These are phyloP conservation scores for Karstenula rhodostoma DNA, from an alignment of 2,329 filamentous ascomycete genomes.

Conservation along the genomic window DNA sequence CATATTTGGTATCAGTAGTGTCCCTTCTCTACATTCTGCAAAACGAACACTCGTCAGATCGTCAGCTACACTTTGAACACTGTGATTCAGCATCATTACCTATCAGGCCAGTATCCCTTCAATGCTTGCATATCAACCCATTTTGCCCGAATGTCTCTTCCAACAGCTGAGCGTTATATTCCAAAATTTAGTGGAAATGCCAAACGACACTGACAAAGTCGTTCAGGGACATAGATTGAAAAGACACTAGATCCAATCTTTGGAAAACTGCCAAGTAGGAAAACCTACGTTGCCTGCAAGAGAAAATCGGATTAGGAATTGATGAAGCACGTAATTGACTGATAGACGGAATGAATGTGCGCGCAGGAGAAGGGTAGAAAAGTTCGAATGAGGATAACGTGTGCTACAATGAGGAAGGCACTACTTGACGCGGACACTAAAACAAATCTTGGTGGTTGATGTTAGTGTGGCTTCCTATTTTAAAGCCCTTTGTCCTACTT, in stretches of 20 bases:
- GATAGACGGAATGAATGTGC: too few relatives aligned
- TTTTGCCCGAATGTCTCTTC: not conserved
- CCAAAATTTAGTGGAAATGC: not conserved
- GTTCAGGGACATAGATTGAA: too few relatives aligned
- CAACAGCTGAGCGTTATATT: not conserved
- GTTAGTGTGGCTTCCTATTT: not conserved
- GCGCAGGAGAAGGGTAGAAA: too few relatives aligned
- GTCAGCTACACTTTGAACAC: not conserved
- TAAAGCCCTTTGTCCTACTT: not conserved
- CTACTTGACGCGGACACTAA: too few relatives aligned
- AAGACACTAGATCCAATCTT: too few relatives aligned
- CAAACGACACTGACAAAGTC: too few relatives aligned
- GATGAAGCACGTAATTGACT: too few relatives aligned
- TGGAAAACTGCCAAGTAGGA: too few relatives aligned
- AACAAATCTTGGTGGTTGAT: not conserved
- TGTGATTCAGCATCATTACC: not conserved
- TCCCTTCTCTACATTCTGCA: not conserved
- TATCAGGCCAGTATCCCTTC: not conserved
- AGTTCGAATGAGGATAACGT: too few relatives aligned
- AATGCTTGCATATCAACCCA: not conserved
- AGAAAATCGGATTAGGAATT: too few relatives aligned
- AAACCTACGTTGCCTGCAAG: too few relatives aligned
- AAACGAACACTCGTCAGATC: not conserved
- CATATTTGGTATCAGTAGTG: not conserved
- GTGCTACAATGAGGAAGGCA: too few relatives aligned